phyloP scores from a whole-genome alignment of 257 asterid species.

The Thymus quinquecostatus region DNA sequence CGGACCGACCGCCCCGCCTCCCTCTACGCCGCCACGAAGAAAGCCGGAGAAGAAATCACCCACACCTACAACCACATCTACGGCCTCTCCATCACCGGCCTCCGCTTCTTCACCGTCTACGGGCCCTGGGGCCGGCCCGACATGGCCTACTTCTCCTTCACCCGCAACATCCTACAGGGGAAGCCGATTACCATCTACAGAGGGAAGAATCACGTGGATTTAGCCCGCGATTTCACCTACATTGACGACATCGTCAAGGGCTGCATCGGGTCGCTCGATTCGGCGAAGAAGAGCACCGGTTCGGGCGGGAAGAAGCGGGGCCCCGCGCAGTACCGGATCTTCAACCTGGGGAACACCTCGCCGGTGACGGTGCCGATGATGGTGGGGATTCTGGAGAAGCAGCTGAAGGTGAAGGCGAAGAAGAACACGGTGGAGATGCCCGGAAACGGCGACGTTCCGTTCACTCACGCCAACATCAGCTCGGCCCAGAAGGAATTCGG shows the following conservation, averaged over 20 bases:
- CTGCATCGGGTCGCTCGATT: slow-evolving; percentile 48
- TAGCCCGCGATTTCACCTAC: slow-evolving; percentile 59
- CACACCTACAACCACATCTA: slow-evolving; percentile 56
- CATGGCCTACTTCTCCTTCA: slow-evolving; percentile 58
- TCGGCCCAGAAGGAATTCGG: slow-evolving; percentile 48
- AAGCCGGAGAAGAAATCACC: slow-evolving; percentile 57
- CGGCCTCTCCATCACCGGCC: slow-evolving; percentile 52
- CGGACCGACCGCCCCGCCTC: slow-evolving; percentile 59
- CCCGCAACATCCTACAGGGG: slow-evolving; percentile 44
- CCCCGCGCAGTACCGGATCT: slow-evolving; percentile 55
- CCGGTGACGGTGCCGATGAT: slow-evolving; percentile 62
- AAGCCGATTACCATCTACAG: slow-evolving; percentile 49
- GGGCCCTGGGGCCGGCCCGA: slow-evolving; percentile 66
- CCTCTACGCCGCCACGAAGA: slow-evolving; percentile 55
- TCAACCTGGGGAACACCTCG: slow-evolving; percentile 57
- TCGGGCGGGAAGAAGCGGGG: slow-evolving; percentile 59
- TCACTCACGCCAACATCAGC: slow-evolving; percentile 57
- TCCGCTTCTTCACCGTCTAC: slow-evolving; percentile 57
- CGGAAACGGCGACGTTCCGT: slow-evolving; percentile 69
- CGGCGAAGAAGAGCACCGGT: slow-evolving; percentile 59
- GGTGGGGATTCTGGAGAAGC: slow-evolving; percentile 55
- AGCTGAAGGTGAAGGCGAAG: slow-evolving; percentile 51
- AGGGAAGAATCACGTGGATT: slow-evolving; percentile 47
- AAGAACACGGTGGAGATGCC: slow-evolving; percentile 52
- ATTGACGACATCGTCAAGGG: slow-evolving; percentile 58